A percentile compares a stretch with the other conserved stretches of the same genome.
Evolutionary conservation across 768 basidiomycete species (phyloP).

Genomic region (Russula griseocarnosa): DNA sequence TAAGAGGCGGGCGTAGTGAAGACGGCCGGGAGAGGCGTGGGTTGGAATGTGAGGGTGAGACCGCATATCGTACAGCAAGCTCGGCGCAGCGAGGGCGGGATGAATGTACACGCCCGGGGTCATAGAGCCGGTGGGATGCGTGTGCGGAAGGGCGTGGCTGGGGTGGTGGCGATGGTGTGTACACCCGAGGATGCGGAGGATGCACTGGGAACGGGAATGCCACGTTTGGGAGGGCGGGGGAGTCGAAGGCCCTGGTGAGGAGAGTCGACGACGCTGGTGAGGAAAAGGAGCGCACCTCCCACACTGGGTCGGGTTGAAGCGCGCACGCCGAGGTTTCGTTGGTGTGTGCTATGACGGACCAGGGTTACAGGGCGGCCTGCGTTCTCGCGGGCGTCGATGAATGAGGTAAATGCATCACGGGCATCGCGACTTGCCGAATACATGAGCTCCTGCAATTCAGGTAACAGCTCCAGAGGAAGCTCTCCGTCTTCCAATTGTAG

Average conservation of each 20-base stretch:
- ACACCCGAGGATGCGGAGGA: constrained; percentile 3
- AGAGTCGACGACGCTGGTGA: constrained; percentile 14
- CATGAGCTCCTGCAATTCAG: too few relatives aligned
- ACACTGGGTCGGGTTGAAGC: constrained; percentile 21
- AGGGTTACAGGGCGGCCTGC: too few relatives aligned
- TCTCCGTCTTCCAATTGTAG: too few relatives aligned
- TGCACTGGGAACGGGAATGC: constrained; percentile 9
- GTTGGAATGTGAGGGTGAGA: background rate
- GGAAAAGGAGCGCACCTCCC: constrained; percentile 15
- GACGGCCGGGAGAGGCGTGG: background rate
- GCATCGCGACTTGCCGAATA: too few relatives aligned
- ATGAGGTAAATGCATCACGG: too few relatives aligned
- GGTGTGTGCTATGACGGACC: too few relatives aligned
- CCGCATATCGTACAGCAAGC: constrained; percentile 8
- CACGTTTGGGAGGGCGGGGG: constrained; percentile 17
- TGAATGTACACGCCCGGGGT: constrained; percentile 1
- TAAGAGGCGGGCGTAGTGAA: constrained; percentile 5
- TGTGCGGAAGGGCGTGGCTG: constrained; percentile 1
- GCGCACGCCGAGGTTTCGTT: too few relatives aligned
- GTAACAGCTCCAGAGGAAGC: too few relatives aligned
- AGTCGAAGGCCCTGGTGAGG: constrained; percentile 18
- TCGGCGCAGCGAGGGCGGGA: background rate
- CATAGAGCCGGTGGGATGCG: constrained; percentile 7
- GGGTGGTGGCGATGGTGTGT: constrained; percentile 7
- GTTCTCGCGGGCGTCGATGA: too few relatives aligned